Percentiles rank a stretch among this genome's conserved stretches.
Evolutionary conservation across 495 filamentous ascomycete species (phyloP).

Genomic region (Aspergillus homomorphus): DNA sequence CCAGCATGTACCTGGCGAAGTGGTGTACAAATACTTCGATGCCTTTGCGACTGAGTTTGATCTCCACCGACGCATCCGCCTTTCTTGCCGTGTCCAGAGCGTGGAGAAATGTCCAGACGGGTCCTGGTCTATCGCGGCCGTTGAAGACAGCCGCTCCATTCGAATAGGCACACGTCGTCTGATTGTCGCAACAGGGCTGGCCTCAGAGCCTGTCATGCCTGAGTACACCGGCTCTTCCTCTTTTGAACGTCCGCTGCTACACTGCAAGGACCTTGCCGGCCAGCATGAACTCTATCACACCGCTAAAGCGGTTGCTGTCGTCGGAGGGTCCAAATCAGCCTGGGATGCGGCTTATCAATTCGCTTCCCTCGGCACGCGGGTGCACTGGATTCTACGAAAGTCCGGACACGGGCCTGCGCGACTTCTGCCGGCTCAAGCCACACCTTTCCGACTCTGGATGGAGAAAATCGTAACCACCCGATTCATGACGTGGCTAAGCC

Average conservation of each 20-base stretch:
- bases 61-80: slow-evolving; percentile 20
- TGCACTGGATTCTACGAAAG: slow-evolving; percentile 71
- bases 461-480: slow-evolving; percentile 62
- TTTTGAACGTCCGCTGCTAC: slow-evolving; percentile 2
- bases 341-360: slow-evolving; percentile 60
- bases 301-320: slow-evolving; percentile 42
- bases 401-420: slow-evolving; percentile 62
- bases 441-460: slow-evolving; percentile 50
- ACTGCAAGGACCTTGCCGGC: slow-evolving; percentile 1
- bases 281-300: background rate
- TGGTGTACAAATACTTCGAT: slow-evolving; percentile 20
- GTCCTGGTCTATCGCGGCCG: slow-evolving; percentile 10
- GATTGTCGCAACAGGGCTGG: slow-evolving; percentile 9
- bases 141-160: background rate
- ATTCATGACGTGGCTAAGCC: slow-evolving; percentile 58
- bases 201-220: slow-evolving; percentile 6
- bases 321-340: slow-evolving; percentile 62
- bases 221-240: background rate
- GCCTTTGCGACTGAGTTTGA: slow-evolving; percentile 27
- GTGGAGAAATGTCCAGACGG: slow-evolving; percentile 6
- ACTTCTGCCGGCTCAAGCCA: background rate
- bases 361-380: slow-evolving; percentile 56
- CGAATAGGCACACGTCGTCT: background rate
- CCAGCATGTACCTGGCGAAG: slow-evolving; percentile 13
- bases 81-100: slow-evolving; percentile 18